Evolutionary conservation across 805 yeast genomes (phyloP), one percentile per base, ranked within the genome.

Genomic region (Kodamaea fukazawae): DNA sequence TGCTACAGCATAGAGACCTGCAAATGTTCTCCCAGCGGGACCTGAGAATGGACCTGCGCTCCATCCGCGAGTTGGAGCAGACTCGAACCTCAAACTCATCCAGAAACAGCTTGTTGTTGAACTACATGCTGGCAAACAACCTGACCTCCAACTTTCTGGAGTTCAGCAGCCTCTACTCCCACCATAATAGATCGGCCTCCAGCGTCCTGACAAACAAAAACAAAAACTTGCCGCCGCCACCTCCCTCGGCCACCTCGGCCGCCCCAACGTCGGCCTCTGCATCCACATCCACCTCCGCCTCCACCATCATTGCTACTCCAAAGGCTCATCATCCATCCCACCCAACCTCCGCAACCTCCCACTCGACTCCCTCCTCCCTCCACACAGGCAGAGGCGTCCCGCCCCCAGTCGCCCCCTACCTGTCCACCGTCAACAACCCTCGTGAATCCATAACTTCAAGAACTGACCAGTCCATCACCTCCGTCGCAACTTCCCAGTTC

Each of bases 401-500:
- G 5, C 43, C 33, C 5, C 35, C 29, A 12, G 22, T 20, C 13
- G 32, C 40, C 23, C 40, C 27, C 27, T 29, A 36, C 25, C 35
- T 32, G 4, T 20, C 29, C 11, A 17, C 38, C 29, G 8, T 6
- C 36, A 23, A 25, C n/a, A 8, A 25, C 16, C 14, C 41, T 11
- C 22, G 43, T 11, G 50, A 52, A 13, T 45, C 63, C 36, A 16
- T 43, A 34, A 45, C 54, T 29, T 41, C 56, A 29, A 40, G 42
- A 36, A 44, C 52, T 33, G 48, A 49, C 27, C 31, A 29, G 17
- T 41, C 49, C 7, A 33, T 38, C 8, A 36, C 50, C 4, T 49
- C 51, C 7, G 9, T 36, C 6, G 43, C 39, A 4, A 45, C 43
- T 4, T 44, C 55, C 32, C 9, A 42, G 14, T 27, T 26, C 33